Evolutionary conservation across 2,329 filamentous ascomycete genomes (phyloP), one percentile per base, ranked within the genome.

Genomic region (Sphaerulina vaccinii): DNA sequence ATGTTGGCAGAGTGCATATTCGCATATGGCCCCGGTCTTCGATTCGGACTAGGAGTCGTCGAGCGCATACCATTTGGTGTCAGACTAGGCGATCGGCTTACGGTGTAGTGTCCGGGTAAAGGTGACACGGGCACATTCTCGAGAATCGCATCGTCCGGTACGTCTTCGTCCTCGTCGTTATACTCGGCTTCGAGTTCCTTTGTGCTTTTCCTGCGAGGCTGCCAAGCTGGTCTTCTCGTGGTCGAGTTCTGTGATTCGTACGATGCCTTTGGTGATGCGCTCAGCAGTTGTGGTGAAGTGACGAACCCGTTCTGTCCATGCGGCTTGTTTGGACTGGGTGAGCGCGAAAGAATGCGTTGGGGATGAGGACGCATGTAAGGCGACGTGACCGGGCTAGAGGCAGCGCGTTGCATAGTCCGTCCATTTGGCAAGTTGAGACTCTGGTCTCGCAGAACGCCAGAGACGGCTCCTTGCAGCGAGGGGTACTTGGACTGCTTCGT

Each of bases 41-140:
- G 64, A n/a, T 65, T 61, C 36, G 68, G 68, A 52, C 67, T 70
- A 24, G 65, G 64, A 33, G 69, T 71, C 47, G 59, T 55, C 23
- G 61, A 60, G 19, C 56, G 61, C 43, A 60, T 27, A 37, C 48
- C 38, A 38, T 21, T 23, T 13, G 38, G 22, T 10, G 49, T 36
- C 47, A 42, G 32, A n/a, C 29, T 51, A 6, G 60, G 57, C 18
- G 59, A 61, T 33, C 51, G 57, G n/a, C 62, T 46, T 16, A 56
- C 49, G 32, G 69, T 68, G 19, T 72, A 70, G 16, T 63, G 63
- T 32, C 63, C 65, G 7, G 65, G 63, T 45, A 66, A 55, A 10
- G 88, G 88, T 0, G 88, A 91, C 39, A 93, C 82, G 4, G 88
- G 88, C 2, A 93, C 85, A 58, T 93, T 93, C 71, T 89, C 87